These are phyloP conservation scores for Athelia sp. DNA, from an alignment of 1,284 basidiomycete species.

Conservation along the genomic window DNA sequence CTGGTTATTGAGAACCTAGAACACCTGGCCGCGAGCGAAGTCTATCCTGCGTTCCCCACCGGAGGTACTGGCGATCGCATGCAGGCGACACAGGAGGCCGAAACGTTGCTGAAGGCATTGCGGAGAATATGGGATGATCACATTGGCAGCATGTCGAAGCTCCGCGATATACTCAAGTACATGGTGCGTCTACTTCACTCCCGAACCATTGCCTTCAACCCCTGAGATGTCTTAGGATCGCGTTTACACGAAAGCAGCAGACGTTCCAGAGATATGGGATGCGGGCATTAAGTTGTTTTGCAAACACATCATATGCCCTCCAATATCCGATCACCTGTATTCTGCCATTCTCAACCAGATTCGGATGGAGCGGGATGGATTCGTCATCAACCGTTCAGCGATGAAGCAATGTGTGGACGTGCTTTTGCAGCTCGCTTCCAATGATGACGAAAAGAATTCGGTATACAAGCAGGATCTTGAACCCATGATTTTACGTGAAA, in stretches of 20 bases:
- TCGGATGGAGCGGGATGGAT: conserved; percentile 88
- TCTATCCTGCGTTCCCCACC: conserved; percentile 81
- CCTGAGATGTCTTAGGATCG: conserved; percentile 62
- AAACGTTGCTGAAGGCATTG: conserved; percentile 80
- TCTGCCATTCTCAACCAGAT: conserved; percentile 84
- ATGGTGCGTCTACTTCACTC: conserved; percentile 60
- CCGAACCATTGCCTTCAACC: too few species aligned
- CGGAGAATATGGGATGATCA: conserved; percentile 95
- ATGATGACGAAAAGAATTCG: conserved; percentile 41
- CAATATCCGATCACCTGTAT: conserved; percentile 83
- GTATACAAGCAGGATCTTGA: conserved; percentile 89
- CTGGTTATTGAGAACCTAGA: conserved; percentile 85
- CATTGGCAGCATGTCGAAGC: conserved; percentile 82
- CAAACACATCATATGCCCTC: conserved; percentile 76
- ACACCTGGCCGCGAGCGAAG: conserved; percentile 68
- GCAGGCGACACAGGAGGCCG: conserved; percentile 73
- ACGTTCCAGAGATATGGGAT: conserved; percentile 78
- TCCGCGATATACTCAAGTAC: conserved; percentile 91
- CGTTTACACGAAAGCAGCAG: conserved; percentile 69
- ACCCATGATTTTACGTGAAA: conserved; percentile 76
- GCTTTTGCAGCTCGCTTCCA: conserved; percentile 61
- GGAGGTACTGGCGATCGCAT: conserved; percentile 49
- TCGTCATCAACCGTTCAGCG: conserved; percentile 86
- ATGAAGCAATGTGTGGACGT: conserved; percentile 91
- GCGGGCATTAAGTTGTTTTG: conserved; percentile 85